phyloP scores from a whole-genome alignment of 2,329 filamentous ascomycete genomes.

The Aureobasidium namibiae region DNA sequence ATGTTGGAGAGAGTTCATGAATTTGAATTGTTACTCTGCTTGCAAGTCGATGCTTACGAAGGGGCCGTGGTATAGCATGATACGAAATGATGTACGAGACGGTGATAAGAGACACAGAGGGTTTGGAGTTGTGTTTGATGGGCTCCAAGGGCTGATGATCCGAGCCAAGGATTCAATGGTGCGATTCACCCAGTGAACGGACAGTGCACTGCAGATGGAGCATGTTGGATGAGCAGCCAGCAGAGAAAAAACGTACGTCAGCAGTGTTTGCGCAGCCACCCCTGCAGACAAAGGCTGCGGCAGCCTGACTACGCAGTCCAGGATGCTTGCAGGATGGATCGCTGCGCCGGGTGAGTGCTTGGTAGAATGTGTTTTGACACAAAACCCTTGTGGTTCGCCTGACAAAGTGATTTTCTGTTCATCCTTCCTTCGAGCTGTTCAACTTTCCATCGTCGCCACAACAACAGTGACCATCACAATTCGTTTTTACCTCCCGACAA shows the following conservation, averaged over 20 bases:
- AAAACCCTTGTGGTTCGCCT: slow-evolving; percentile 2
- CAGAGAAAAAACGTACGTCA: background rate
- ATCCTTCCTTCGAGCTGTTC: background rate
- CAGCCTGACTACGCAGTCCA: slow-evolving; percentile 4
- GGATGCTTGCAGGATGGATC: background rate
- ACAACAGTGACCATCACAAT: slow-evolving; percentile 1
- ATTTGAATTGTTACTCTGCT: background rate
- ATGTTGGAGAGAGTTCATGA: background rate
- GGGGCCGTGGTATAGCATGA: background rate
- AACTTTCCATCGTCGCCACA: background rate
- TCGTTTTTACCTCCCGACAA: background rate
- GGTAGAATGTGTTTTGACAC: background rate
- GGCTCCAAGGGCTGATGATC: background rate
- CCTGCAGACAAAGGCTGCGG: slow-evolving; percentile 5
- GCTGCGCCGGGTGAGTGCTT: background rate
- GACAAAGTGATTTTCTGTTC: background rate
- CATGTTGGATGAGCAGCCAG: background rate
- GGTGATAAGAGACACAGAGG: background rate
- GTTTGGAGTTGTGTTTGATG: background rate
- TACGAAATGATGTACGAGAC: background rate
- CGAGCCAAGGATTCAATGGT: background rate
- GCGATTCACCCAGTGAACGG: slow-evolving; percentile 1
- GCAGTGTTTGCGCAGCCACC: slow-evolving; percentile 6
- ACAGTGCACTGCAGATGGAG: background rate
- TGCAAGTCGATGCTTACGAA: background rate